These are phyloP conservation scores for Solanum bulbocastanum DNA, from an alignment of 257 asterid genomes.

Conservation along the genomic window DNA sequence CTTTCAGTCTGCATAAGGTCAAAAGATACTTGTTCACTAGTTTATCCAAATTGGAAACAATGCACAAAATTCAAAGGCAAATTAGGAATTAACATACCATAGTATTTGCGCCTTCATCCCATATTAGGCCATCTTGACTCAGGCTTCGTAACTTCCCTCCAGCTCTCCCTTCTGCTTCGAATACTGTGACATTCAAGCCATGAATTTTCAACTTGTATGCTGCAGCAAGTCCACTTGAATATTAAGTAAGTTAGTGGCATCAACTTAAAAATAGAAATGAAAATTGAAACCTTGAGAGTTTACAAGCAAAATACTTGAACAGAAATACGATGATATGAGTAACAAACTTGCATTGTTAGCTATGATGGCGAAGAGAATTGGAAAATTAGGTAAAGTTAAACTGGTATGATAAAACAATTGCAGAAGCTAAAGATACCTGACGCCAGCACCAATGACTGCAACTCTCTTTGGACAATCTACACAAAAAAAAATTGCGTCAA, in stretches of 20 bases:
- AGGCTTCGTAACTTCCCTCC: constrained; percentile 80
- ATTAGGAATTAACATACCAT: constrained; percentile 38
- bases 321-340: background rate
- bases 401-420: background rate
- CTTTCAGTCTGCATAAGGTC: constrained; percentile 58
- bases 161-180: constrained; percentile 72
- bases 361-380: background rate
- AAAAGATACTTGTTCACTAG: constrained; percentile 2
- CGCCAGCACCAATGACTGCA: background rate
- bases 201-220: constrained; percentile 77
- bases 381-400: background rate
- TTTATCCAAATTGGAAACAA: background rate
- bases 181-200: constrained; percentile 72
- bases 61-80: background rate
- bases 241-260: background rate
- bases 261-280: background rate
- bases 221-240: constrained; percentile 82
- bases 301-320: background rate
- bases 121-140: constrained; percentile 58
- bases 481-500: background rate
- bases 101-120: constrained; percentile 98
- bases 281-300: background rate
- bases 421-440: background rate
- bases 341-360: background rate
- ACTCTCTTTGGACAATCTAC: background rate